Evolutionary conservation across 768 basidiomycete genomes (phyloP).

Genomic region (Coprinopsis marcescibilis): DNA sequence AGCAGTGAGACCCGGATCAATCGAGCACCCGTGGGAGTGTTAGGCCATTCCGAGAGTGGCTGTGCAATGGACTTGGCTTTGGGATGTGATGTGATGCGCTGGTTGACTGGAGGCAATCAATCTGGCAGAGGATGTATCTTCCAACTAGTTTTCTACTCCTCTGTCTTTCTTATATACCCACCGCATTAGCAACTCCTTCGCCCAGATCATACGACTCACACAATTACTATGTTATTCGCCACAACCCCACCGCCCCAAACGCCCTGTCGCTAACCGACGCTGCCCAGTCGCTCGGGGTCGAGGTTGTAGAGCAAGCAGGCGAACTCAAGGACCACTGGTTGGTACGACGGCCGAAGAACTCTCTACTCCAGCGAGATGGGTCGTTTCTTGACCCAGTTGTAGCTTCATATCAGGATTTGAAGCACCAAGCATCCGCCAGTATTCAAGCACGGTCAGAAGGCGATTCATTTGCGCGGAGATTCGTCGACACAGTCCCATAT

Average conservation of each 20-base stretch:
- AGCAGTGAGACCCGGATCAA: no score
- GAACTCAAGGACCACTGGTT: slow-evolving; percentile 82
- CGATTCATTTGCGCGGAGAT: slow-evolving; percentile 30
- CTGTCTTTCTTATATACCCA: slow-evolving; percentile 25
- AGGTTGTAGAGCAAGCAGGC: slow-evolving; percentile 85
- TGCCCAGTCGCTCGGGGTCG: slow-evolving; percentile 58
- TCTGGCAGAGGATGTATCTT: slow-evolving; percentile 23
- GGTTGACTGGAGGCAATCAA: background rate
- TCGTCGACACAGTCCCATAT: slow-evolving; percentile 54
- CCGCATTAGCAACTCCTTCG: slow-evolving; percentile 23
- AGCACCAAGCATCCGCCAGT: slow-evolving; percentile 25
- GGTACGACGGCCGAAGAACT: slow-evolving; percentile 50
- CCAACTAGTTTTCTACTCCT: slow-evolving; percentile 25
- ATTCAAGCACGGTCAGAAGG: slow-evolving; percentile 39
- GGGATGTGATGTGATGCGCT: background rate
- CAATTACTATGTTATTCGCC: slow-evolving; percentile 80
- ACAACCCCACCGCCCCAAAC: slow-evolving; percentile 37
- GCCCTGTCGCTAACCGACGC: slow-evolving; percentile 56
- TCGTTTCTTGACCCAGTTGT: slow-evolving; percentile 40
- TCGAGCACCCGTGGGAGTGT: no score
- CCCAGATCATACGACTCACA: slow-evolving; percentile 55
- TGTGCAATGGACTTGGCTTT: no score
- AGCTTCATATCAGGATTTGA: slow-evolving; percentile 41
- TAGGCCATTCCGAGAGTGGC: no score
- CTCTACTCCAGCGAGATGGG: slow-evolving; percentile 27